Evolutionary conservation across 176 grass and related monocot species (phyloP), one percentile per base, ranked within the genome.

Genomic region (Cocos nucifera): DNA sequence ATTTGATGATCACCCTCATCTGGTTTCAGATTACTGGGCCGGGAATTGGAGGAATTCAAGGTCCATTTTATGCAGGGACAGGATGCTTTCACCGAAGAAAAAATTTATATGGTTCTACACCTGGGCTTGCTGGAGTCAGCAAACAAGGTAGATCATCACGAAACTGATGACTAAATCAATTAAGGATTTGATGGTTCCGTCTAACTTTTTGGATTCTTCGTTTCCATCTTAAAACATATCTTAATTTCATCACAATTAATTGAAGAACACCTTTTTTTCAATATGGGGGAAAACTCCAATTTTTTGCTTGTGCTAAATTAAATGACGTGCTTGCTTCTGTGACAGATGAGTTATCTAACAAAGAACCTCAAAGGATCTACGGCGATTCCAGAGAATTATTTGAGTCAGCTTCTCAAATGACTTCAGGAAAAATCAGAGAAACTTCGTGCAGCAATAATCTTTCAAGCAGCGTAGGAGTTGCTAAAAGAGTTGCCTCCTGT

Each of bases 1-100:
- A 22, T 22, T 30, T 6, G 30, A 12, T 50, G 18, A 15, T n/a
- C 5, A 1, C 15, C 14, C 17, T 6, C 25, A 15, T 3, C 53
- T 25, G 20, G 44, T 51, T 56, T 69, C 32, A 82, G 79, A 59
- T 68, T 61, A 0, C 53, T 62, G 6, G 2, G 50, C 0, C 0
- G 0, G 79, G 76, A 9, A 0, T 77, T 5, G 15, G 50, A 32
- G 80, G 76, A 4, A 17, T 83, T 17, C 79, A 79, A 57, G 85
- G 85, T 4, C 9, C 28, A 0, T 79, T 61, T 17, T 83, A 83
- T 17, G 3, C 1, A 0, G 79, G 85, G 3, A 88, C 79, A 0
- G 80, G 76, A 39, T 88, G 80, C 77, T 83, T 88, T 60, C 80
- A 88, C 65, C 64, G 80, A 4, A 72, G 85, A 56, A 79, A 83